Base-by-base conservation (phyloP, 495 filamentous ascomycete genomes). In the Aspergillus ostianus region DNA sequence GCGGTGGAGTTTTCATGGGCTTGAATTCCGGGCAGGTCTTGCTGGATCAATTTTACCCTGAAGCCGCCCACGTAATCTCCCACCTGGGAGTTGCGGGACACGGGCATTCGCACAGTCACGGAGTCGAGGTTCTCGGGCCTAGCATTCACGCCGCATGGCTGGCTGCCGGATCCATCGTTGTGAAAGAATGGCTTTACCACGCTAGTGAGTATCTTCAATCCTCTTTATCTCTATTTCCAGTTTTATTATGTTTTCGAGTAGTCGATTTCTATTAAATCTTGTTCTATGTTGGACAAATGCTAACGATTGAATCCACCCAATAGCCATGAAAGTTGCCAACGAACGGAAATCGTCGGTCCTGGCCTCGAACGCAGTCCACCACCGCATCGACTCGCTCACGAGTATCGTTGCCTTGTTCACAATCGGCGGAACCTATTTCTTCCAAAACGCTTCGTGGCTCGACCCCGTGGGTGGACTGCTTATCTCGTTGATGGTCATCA, bases 111-210 rank as follows among this genome's bases (percentile, higher is more conserved):
- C 85, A 87, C 63, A 85, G 84, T 60, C 82, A 85, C 68, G 80
- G 81, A 8, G 67, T 75, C n/a, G 77, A 74, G 17, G 81, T 79
- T 46, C 67, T 83, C 26, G 90, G 85, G 0, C 94, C 94, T 0
- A 93, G 87, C 67, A 81, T 98, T 58, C 90, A 97, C 67, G 94
- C 94, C 9, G 93, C 91, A 18, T 98, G 94, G 94, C 73, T 98
- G 21, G 94, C 94, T n/a, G 90, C 83, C 17, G 92, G 90, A 4
- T 94, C 91, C 2, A 95, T 98, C 53, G 73, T 90, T 2, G 77
- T 96, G 55, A 98, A 98, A 77, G 94, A 98, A 71, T 98, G 93
- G 90, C 77, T 98, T 27, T 98, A 98, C 69, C 88, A 89, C 80
- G 90, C 92, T 49, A 98, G 93, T 95, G 85, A 79, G 92, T 81